Evolutionary conservation across 768 basidiomycete genomes (phyloP), one percentile per base, ranked within the genome.

Genomic region (Clathrus columnatus): DNA sequence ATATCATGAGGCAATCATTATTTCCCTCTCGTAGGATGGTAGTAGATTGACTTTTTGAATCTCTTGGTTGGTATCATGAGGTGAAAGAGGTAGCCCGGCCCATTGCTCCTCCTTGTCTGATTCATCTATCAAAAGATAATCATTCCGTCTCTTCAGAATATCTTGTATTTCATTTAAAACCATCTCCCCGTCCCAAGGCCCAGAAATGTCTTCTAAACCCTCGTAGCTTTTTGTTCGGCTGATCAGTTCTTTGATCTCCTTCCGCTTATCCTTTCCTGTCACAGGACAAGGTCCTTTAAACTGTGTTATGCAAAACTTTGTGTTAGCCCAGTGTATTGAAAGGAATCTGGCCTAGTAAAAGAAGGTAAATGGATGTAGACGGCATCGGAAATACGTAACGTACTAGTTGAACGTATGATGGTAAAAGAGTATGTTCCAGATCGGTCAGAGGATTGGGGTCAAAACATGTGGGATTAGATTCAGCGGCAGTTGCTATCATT

Each of bases 401-500:
- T 70, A 90, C 85, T 69, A 96, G 63, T 59, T 83, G 84, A 59
- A 91, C 62, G 68, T 91, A 88, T 5, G 83, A 69, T 23, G 87
- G 85, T 47, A 89, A 71, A 24, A 96, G 71, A 4, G 78, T 82
- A 51, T 70, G 69, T 59, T 87, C 85, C 1, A 92, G 69, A 61
- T 92, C 87, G 11, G 72, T 65, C 23, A 91, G 72, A 2, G 87
- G 87, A 0, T 66, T 78, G 17, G 78, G 70, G 2, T 81, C 80
- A 73, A 98, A 98, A 61, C 91, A 87, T 0, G 88, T 84, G 0
- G 92, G 91, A 68, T 98, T 99, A 4, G 85, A 70, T 68, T 99
- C 96, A 5, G 94, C 96, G 0, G 85, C 92, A 5, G 93, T 85
- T 20, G 96, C 96, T 41, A 99, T 87, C 96, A 99, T 99, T 41